Conservation (phyloP, 208 protist species). For the Trypanosomatidae sp. region DNA sequence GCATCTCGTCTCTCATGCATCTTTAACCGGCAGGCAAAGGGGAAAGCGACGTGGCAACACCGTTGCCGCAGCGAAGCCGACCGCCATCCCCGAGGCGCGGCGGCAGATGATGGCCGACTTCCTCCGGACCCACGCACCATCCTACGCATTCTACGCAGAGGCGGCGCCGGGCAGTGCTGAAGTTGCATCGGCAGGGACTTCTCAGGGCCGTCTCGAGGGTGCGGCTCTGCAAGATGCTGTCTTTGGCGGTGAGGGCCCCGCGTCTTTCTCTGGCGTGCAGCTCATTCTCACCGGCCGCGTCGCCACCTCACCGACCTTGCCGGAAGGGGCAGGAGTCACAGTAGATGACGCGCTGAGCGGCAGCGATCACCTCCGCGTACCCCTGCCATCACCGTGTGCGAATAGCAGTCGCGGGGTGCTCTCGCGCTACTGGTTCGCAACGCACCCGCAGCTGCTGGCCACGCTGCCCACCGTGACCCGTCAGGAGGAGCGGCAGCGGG, state of each 20-base stretch:
- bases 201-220: slow-evolving; percentile 4
- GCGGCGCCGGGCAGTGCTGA: neutral
- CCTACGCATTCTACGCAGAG: slow-evolving; percentile 38
- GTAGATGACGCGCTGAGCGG: too few species aligned
- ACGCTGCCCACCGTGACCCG: slow-evolving; percentile 35
- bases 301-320: too few species aligned
- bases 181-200: too few species aligned
- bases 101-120: slow-evolving; percentile 27
- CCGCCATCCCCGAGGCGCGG: slow-evolving; percentile 24
- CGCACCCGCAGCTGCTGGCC: slow-evolving; percentile 28
- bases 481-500: slow-evolving; percentile 22
- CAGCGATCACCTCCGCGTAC: too few species aligned
- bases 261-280: slow-evolving; percentile 20
- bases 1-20: too few species aligned
- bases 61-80: neutral
- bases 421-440: slow-evolving; percentile 37
- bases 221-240: slow-evolving; percentile 16
- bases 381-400: too few species aligned
- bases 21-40: too few species aligned
- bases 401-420: slow-evolving; percentile 35
- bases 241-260: slow-evolving; percentile 15
- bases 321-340: too few species aligned
- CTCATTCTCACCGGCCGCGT: slow-evolving; percentile 38
- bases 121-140: slow-evolving; percentile 28
- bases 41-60: neutral